A percentile compares a stretch with the other conserved stretches of the same genome.
Evolutionary conservation across 371 early-diverging fungal species (phyloP).

Genomic region (Sporodiniella umbellata): DNA sequence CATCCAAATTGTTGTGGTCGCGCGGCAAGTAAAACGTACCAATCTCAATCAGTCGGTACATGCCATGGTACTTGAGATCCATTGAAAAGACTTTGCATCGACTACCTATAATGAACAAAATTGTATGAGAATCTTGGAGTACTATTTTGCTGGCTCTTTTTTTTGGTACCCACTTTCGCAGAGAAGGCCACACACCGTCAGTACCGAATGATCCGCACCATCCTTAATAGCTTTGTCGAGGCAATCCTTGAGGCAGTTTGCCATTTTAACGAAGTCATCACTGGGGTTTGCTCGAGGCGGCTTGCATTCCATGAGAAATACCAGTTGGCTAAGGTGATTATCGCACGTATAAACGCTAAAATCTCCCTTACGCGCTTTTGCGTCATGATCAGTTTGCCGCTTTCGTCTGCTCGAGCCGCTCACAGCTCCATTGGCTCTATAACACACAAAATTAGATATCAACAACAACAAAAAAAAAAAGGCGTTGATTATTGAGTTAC

Average conservation of each 20-base stretch:
- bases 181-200: not conserved
- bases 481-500: too few species aligned
- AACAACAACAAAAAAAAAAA: too few species aligned
- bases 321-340: slow-evolving; percentile 4
- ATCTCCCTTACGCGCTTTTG: slow-evolving; percentile 4
- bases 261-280: not conserved
- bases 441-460: too few species aligned
- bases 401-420: slow-evolving; percentile 1
- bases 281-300: slow-evolving; percentile 1
- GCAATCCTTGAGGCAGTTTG: slow-evolving; percentile 1
- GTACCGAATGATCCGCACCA: slow-evolving; percentile 1
- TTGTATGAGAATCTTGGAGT: too few species aligned
- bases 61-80: not conserved
- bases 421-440: slow-evolving; percentile 4
- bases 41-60: not conserved
- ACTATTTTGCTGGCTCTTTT: too few species aligned
- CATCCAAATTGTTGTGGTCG: not conserved
- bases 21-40: not conserved
- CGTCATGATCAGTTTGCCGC: not conserved
- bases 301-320: slow-evolving; percentile 4
- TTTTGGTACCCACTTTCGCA: too few species aligned
- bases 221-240: not conserved
- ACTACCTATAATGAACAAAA: not conserved
- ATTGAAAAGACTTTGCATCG: not conserved
- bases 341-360: slow-evolving; percentile 1